Percentiles rank a stretch among this genome's conserved stretches.
Conservation (phyloP, 2,329 filamentous ascomycete genomes). For the Aspergillus novofumigatus region DNA sequence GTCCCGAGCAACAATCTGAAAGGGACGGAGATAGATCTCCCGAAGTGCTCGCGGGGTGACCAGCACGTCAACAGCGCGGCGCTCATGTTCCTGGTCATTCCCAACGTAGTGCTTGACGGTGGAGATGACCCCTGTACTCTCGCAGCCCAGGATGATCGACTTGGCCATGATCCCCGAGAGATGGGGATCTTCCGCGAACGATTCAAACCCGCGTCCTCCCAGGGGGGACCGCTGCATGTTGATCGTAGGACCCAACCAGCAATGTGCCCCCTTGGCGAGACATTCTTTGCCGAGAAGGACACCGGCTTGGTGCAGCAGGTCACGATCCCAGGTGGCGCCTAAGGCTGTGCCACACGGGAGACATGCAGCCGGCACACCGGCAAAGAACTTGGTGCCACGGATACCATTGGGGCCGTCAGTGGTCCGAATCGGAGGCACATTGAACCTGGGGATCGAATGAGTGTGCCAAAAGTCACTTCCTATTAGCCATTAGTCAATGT, state of each 20-base stretch:
- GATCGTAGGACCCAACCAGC: conserved; percentile 59
- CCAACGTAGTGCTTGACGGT: conserved; percentile 61
- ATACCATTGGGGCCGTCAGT: conserved; percentile 69
- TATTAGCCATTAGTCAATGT: conserved; percentile 18
- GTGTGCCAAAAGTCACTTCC: conserved; percentile 69
- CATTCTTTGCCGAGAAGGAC: conserved; percentile 64
- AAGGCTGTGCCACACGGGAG: conserved; percentile 58
- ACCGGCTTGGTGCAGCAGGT: conserved; percentile 55
- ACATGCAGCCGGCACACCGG: conserved; percentile 57
- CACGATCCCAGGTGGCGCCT: conserved; percentile 55
- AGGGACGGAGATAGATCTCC: conserved; percentile 57
- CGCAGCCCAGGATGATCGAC: conserved; percentile 56
- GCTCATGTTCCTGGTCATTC: conserved; percentile 33
- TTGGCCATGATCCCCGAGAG: conserved; percentile 19
- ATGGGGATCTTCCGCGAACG: conserved; percentile 24
- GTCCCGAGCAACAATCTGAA: conserved; percentile 53
- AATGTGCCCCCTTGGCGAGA: conserved; percentile 56
- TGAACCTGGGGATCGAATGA: conserved; percentile 55
- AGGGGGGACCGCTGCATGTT: conserved; percentile 57
- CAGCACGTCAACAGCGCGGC: conserved; percentile 27
- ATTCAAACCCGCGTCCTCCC: conserved; percentile 26
- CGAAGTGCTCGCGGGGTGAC: conserved; percentile 47
- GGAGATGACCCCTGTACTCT: conserved; percentile 65
- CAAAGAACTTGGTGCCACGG: conserved; percentile 65
- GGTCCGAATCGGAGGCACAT: conserved; percentile 61